A percentile compares a stretch with the other conserved stretches of the same genome.
These are phyloP conservation scores for Echium plantagineum DNA, from an alignment of 257 asterid genomes.

Conservation along the genomic window DNA sequence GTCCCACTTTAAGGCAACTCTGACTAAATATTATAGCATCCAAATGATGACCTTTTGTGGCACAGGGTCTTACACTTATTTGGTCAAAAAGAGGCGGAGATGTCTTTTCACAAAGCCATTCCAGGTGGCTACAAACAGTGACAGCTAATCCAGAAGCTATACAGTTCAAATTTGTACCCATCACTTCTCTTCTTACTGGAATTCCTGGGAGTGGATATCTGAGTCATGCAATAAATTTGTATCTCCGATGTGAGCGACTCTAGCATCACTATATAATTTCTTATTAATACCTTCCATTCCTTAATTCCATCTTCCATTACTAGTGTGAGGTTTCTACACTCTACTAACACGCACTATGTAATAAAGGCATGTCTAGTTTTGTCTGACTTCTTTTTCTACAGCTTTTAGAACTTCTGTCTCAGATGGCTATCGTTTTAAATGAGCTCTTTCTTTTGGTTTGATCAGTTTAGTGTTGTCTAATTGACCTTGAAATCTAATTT, in stretches of 20 bases:
- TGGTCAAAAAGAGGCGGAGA: constrained; percentile 99
- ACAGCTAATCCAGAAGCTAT: constrained; percentile 87
- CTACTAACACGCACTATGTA: no score
- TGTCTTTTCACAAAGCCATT: constrained; percentile 91
- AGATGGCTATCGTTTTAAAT: no score
- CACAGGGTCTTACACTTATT: constrained; percentile 87
- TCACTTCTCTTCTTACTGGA: constrained; percentile 88
- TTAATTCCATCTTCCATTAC: neutral
- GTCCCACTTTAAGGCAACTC: constrained; percentile 9
- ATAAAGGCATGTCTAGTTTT: no score
- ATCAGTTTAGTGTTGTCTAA: neutral
- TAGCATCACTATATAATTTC: neutral
- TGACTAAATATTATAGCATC: constrained; percentile 5
- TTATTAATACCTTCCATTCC: neutral
- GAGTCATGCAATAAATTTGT: constrained; percentile 95
- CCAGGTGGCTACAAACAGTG: constrained; percentile 96
- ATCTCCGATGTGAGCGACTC: constrained; percentile 63
- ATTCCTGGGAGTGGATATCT: constrained; percentile 99
- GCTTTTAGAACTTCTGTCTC: no score
- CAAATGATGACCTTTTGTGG: constrained; percentile 16
- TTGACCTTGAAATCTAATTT: neutral
- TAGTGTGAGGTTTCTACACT: no score
- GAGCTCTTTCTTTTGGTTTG: no score
- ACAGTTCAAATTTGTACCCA: constrained; percentile 81
- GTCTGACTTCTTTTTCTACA: no score